phyloP scores from a whole-genome alignment of 1,139 yeast species.

The Entelexis paramagnoliae region DNA sequence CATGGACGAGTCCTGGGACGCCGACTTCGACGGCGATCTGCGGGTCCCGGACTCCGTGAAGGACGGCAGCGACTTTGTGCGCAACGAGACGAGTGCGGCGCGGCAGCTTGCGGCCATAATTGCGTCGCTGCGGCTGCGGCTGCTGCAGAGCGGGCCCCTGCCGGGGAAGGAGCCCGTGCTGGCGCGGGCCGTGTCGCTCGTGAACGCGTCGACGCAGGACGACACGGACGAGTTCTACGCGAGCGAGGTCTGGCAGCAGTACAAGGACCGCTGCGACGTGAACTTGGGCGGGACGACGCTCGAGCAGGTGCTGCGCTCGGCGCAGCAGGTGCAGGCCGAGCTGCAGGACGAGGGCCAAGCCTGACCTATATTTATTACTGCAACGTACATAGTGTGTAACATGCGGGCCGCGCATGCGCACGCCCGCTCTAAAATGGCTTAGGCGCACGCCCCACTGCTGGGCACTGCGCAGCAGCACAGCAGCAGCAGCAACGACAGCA shows the following conservation, averaged over 20 bases:
- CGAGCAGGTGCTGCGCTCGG: conserved; percentile 21
- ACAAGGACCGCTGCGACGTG: conserved; percentile 2
- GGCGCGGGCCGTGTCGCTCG: conserved; percentile 20
- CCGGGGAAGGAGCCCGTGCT: not conserved
- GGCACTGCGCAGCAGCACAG: too few species aligned
- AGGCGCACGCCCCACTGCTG: too few species aligned
- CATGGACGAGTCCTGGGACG: conserved; percentile 25
- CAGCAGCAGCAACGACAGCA: too few species aligned
- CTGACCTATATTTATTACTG: not conserved
- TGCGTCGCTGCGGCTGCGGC: conserved; percentile 10
- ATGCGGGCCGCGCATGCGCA: too few species aligned
- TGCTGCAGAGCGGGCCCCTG: conserved; percentile 8
- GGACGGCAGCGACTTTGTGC: conserved; percentile 14
- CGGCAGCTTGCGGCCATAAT: conserved; percentile 17
- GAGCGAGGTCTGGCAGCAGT: conserved; percentile 18
- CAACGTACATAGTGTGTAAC: not conserved
- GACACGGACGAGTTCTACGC: conserved; percentile 17
- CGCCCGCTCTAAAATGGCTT: too few species aligned
- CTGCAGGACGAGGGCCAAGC: not conserved
- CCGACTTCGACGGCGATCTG: conserved; percentile 21
- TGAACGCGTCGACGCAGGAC: conserved; percentile 20
- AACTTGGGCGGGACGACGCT: conserved; percentile 17
- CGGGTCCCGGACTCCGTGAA: conserved; percentile 18
- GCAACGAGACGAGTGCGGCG: conserved; percentile 20
- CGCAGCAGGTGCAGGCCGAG: conserved; percentile 11